Conservation (phyloP, 140 eudicot species). For the Senecio squalidus region DNA sequence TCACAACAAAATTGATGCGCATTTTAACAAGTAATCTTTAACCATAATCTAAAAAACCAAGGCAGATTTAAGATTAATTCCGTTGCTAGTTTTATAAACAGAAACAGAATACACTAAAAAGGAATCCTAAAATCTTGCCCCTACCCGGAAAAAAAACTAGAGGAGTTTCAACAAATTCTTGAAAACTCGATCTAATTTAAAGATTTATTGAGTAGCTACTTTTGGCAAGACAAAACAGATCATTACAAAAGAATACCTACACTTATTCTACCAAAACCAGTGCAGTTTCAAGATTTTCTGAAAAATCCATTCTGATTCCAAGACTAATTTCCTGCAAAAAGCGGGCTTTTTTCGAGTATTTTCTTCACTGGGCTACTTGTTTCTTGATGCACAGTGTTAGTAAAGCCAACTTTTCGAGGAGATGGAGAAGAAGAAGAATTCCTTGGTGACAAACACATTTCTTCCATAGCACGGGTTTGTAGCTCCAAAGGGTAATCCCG, state of each 20-base stretch:
- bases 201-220: slow-evolving; percentile 2
- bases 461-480: slow-evolving; percentile 61
- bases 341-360: slow-evolving; percentile 32
- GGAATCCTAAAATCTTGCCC: slow-evolving; percentile 8
- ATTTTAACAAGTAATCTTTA: too few relatives aligned
- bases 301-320: background rate
- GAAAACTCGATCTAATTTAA: slow-evolving; percentile 18
- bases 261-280: background rate
- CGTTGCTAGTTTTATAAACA: slow-evolving; percentile 5
- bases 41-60: too few relatives aligned
- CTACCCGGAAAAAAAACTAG: background rate
- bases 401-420: slow-evolving; percentile 27
- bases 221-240: slow-evolving; percentile 7
- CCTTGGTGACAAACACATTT: slow-evolving; percentile 67
- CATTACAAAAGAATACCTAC: slow-evolving; percentile 14
- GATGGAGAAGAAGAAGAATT: slow-evolving; percentile 13
- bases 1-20: too few relatives aligned
- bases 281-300: slow-evolving; percentile 6
- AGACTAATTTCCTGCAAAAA: slow-evolving; percentile 15
- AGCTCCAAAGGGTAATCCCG: slow-evolving; percentile 79
- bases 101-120: slow-evolving; percentile 5
- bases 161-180: slow-evolving; percentile 11
- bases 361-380: slow-evolving; percentile 27
- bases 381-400: slow-evolving; percentile 24
- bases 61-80: background rate